A percentile compares a stretch with the other conserved stretches of the same genome.
Evolutionary conservation across 75 land plant genomes (phyloP).

Genomic region (Pinus albicaulis): DNA sequence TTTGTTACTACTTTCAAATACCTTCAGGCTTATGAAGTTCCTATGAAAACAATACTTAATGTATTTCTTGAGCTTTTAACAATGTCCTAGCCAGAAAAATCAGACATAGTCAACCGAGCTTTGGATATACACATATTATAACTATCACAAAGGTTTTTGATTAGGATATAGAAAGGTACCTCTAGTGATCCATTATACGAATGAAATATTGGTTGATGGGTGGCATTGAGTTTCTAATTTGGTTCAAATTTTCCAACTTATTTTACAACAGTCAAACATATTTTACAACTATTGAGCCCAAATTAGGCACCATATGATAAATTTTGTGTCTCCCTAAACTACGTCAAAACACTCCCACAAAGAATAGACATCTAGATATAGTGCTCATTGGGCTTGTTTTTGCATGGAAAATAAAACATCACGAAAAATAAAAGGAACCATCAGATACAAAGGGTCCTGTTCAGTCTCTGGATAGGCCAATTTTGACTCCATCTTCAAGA

Average conservation of each 20-base stretch:
- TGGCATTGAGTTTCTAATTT: constrained; percentile 92
- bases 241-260: constrained; percentile 90
- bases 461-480: constrained; percentile 40
- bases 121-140: constrained; percentile 96
- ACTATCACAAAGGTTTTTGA: constrained; percentile 74
- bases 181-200: constrained; percentile 93
- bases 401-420: constrained; percentile 88
- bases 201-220: constrained; percentile 92
- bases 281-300: constrained; percentile 92
- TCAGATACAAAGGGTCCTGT: constrained; percentile 37
- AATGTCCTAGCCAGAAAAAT: constrained; percentile 92
- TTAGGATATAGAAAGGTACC: constrained; percentile 84
- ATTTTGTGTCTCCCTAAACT: constrained; percentile 81
- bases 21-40: constrained; percentile 90
- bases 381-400: constrained; percentile 96
- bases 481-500: constrained; percentile 20
- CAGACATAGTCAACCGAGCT: constrained; percentile 88
- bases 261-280: constrained; percentile 93
- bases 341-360: constrained; percentile 72
- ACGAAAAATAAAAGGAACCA: constrained; percentile 66
- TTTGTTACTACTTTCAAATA: constrained; percentile 97
- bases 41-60: constrained; percentile 93
- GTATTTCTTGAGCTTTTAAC: constrained; percentile 93
- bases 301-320: constrained; percentile 97
- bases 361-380: constrained; percentile 93